Percentiles rank a stretch among this genome's conserved stretches.
Evolutionary conservation across 1,284 basidiomycete genomes (phyloP).

Genomic region (Psilocybe mexicana): DNA sequence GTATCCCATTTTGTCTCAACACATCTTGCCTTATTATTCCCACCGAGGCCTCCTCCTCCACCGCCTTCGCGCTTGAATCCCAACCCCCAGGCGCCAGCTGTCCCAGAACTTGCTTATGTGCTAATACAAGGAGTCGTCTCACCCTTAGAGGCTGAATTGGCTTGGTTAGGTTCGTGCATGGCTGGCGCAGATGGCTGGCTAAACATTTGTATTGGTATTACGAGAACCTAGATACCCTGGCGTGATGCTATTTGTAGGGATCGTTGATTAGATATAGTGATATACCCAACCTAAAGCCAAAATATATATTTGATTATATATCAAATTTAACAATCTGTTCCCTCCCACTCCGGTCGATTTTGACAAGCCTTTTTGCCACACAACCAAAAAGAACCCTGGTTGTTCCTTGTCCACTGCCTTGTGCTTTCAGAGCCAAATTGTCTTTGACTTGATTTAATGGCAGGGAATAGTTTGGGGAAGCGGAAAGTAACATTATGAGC

Average conservation of each 20-base stretch:
- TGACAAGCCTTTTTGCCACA: constrained; percentile 72
- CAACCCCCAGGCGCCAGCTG: constrained; percentile 32
- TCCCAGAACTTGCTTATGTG: constrained; percentile 60
- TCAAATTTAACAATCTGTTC: constrained; percentile 76
- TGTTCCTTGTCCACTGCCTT: constrained; percentile 39
- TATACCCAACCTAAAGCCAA: constrained; percentile 1
- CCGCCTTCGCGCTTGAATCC: constrained; percentile 40
- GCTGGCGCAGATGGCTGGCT: constrained; percentile 95
- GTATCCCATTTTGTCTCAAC: constrained; percentile 60
- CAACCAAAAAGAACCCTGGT: constrained; percentile 64
- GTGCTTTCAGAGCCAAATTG: constrained; percentile 46
- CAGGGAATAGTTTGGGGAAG: constrained; percentile 54
- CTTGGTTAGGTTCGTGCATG: constrained; percentile 90
- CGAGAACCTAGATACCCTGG: constrained; percentile 21
- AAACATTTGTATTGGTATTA: constrained; percentile 77
- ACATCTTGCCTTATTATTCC: constrained; percentile 69
- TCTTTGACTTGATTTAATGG: constrained; percentile 65
- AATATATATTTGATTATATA: constrained; percentile 23
- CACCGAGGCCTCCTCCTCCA: constrained; percentile 42
- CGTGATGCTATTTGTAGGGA: constrained; percentile 1
- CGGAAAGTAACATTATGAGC: constrained; percentile 53
- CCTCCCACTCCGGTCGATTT: constrained; percentile 69
- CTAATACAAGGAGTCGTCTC: constrained; percentile 87
- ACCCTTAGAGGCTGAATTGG: constrained; percentile 87
- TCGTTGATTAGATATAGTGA: constrained; percentile 20